Evolutionary conservation across 148 eudicot species (phyloP), one percentile per base, ranked within the genome.

Genomic region (Dianthus caryophyllus): DNA sequence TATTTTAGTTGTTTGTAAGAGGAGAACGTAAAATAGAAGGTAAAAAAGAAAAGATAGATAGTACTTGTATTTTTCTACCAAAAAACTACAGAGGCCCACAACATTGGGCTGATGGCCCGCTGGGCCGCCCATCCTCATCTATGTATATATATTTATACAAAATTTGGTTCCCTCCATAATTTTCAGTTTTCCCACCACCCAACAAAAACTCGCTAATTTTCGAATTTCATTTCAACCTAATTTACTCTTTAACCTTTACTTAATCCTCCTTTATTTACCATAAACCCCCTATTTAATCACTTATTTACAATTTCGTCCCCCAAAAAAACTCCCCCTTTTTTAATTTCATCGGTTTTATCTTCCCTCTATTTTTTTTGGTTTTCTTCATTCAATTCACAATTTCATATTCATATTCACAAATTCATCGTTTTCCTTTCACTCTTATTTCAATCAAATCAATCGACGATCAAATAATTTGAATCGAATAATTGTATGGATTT

Each of bases 201-300:
- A 25, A 18, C 6, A 13, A 31, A 14, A n/a, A n/a, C n/a, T 12
- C 49, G 4, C 20, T n/a, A 43, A 49, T 18, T 22, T 71, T 73
- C 71, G 66, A 73, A 73, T 33, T 66, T 66, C 57, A 57, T 56
- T 72, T 18, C 4, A 17, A 33, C 22, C 14, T 38, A 39, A 9
- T 27, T 51, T 11, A 12, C 22, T 56, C 1, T 30, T 13, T 9
- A 26, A 21, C 13, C 33, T 17, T 18, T 33, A 10, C 2, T 9
- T 39, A 39, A 61, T 39, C 26, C 5, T n/a, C 13, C 31, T 18
- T 2, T 25, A 73, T 50, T 67, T 52, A 61, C 72, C 14, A 18
- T 33, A 17, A 53, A 52, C 64, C 78, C 58, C 57, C 7, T 41
- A 17, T 4, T 61, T 33, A 36, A 51, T 26, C 26, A 33, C 47